Percentiles rank a stretch among this genome's conserved stretches.
These are phyloP conservation scores for Phytophthora europaea DNA, from an alignment of 352 stramenopile species.

Conservation along the genomic window DNA sequence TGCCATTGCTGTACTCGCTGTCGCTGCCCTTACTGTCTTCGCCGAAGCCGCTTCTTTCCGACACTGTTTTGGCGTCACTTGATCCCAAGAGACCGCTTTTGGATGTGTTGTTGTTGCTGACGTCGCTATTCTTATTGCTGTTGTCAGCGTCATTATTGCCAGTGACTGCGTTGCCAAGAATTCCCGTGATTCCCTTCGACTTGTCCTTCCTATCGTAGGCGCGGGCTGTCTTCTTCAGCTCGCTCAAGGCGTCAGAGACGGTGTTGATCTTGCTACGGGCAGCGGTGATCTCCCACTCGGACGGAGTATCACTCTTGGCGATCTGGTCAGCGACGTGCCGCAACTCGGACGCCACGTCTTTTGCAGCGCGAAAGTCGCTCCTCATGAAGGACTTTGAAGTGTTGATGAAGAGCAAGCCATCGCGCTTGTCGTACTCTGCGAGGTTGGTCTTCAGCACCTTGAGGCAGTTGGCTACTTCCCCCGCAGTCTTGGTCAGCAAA, in stretches of 20 bases:
- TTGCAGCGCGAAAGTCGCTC: conserved; percentile 26
- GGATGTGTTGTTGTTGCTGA: neutral
- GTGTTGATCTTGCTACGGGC: conserved; percentile 25
- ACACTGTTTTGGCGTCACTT: conserved; percentile 11
- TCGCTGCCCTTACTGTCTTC: conserved; percentile 12
- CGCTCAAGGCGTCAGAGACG: conserved; percentile 12
- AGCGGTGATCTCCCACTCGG: conserved; percentile 27
- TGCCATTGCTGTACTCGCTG: conserved; percentile 2
- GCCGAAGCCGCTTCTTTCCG: conserved; percentile 20
- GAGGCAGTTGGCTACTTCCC: conserved; percentile 19
- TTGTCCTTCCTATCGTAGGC: conserved; percentile 28
- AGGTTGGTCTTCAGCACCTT: conserved; percentile 30
- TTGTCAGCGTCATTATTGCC: neutral
- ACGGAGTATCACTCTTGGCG: conserved; percentile 14
- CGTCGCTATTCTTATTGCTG: neutral
- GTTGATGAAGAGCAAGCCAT: conserved; percentile 34
- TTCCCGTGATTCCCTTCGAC: neutral
- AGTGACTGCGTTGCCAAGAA: neutral
- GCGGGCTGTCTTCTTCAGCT: conserved; percentile 30
- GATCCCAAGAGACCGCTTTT: neutral
- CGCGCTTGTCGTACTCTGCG: conserved; percentile 30
- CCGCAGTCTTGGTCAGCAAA: conserved; percentile 28
- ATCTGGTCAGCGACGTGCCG: conserved; percentile 29
- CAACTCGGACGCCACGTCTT: conserved; percentile 30
- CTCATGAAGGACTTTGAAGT: conserved; percentile 35